Base-by-base conservation (phyloP, 2,329 filamentous ascomycete genomes). In the Trichoderma guizhouense region DNA sequence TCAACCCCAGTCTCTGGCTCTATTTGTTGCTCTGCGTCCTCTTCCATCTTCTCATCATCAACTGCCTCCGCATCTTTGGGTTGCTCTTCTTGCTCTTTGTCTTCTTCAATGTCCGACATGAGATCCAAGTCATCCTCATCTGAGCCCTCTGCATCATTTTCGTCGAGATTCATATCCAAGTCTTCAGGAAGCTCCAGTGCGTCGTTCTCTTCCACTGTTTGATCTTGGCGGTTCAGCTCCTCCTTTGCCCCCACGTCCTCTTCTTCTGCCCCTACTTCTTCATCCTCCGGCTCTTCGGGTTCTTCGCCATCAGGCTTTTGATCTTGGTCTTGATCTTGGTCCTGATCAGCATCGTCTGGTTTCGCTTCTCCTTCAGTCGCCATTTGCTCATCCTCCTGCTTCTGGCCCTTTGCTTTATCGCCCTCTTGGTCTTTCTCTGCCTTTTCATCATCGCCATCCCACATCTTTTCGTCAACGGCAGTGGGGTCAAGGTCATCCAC, bases 391-490 rank as follows among this genome's bases (percentile, higher is more conserved):
- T 91, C 87, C 15, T 89, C 86, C 73, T 90, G 86, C 78, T 92
- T 88, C 73, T 92, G 86, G 0, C 91, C 91, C 77, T 93, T 91
- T 24, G 92, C 84, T 72, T 93, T 87, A 69, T 94, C 90, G 7
- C 90, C 91, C 78, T 93, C 86, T 77, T 93, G 92, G 58, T 98
- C 92, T 76, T 96, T 96, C 62, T 95, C 92, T 1, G 92, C 90
- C 62, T 95, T 90, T 58, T 95, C 88, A 57, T 93, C 91, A 68
- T 92, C 90, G 51, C 94, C 95, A 81, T 99, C 95, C 96, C 96
- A 99, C 88, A 98, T 94, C 85, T 98, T 99, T 83, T 99, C 97
- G 79, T 99, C 97, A 1, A 98, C 92, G 24, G 95, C 93, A 18
- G 90, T 92, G 14, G 94, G 92, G 76, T 97, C 95, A 55, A 97